Base-by-base conservation (phyloP, 1,284 basidiomycete genomes). In the Veloporphyrellus conicus region DNA sequence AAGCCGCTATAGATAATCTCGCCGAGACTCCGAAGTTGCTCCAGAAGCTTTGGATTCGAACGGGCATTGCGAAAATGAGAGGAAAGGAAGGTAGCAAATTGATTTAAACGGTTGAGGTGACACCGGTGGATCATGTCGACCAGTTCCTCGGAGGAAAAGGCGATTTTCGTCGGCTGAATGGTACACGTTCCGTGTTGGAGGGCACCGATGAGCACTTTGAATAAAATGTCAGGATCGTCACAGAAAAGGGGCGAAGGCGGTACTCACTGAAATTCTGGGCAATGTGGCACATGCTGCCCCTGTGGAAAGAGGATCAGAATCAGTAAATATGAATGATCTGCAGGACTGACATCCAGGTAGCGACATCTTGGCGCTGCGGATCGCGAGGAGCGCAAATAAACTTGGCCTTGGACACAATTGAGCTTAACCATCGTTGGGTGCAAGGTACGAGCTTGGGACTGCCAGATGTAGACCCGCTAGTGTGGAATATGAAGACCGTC, bases 271-370 rank as follows among this genome's bases (percentile, higher is more conserved):
- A 83, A 38, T 72, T 73, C 61, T 84, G 80, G 32, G 64, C 82
- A 47, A 84, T 82, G 60, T 85, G 82, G 55, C 81, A 84, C 79
- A 84, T 80, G 67, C 79, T 82, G 53, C 82, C 82, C 72, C 81
- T 83, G 66, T 3, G 48, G 52, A 55, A 58, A 67, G 60, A 60
- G 68, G 62, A 58, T 63, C 54, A 52, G 36, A 41, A 57, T 45
- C 45, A 50, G 48, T 43, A 36, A 43, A 39, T 11, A 34, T 4
- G 48, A 57, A 49, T 22, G 49, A 54, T 53, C 40, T 48, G 55
- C 50, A 49, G 53, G 52, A 47, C 81, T 66, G 58, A 83, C 82
- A 84, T 79, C 76, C 75, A 81, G n/a, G 74, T 70, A 25, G 76
- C 77, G 54, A 88, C 81, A 59, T 88, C 84, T 61, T 80, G 80